Evolutionary conservation across 192 early-diverging fungal species (phyloP).

Genomic region (Anaeromyces robustus): DNA sequence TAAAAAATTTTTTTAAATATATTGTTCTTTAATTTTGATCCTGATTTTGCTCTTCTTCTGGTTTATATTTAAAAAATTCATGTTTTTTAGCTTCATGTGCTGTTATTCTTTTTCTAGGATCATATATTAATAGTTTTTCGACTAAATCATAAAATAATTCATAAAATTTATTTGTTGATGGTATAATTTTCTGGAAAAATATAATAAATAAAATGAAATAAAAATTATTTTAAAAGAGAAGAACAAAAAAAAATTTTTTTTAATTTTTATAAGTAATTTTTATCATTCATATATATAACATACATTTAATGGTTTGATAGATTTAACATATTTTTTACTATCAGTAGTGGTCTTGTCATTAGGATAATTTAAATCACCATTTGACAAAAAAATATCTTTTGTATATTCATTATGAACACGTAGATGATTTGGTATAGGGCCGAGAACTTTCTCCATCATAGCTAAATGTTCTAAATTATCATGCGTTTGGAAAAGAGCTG

Average conservation of each 20-base stretch:
- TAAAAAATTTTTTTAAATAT: no score
- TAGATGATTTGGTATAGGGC: constrained; percentile 40
- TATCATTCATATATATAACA: no score
- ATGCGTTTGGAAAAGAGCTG: constrained; percentile 93
- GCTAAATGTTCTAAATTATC: constrained; percentile 92
- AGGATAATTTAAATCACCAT: constrained; percentile 26
- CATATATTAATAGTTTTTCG: neutral
- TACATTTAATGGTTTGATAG: constrained; percentile 35
- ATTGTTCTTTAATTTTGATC: no score
- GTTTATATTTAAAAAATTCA: neutral
- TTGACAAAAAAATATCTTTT: constrained; percentile 33
- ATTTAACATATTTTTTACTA: constrained; percentile 44
- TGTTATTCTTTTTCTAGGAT: neutral
- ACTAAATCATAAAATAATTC: neutral
- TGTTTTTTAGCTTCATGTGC: neutral
- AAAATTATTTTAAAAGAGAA: no score
- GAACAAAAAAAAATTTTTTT: no score
- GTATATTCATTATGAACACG: constrained; percentile 1
- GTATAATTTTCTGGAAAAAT: constrained; percentile 16
- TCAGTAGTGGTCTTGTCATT: constrained; percentile 29
- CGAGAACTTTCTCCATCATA: constrained; percentile 88
- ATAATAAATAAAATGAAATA: no score
- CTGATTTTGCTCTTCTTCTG: neutral
- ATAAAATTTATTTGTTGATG: constrained; percentile 6
- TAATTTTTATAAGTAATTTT: no score